A percentile compares a stretch with the other conserved stretches of the same genome.
phyloP scores from a whole-genome alignment of 176 grass and related monocot genomes.

The Phragmites australis region DNA sequence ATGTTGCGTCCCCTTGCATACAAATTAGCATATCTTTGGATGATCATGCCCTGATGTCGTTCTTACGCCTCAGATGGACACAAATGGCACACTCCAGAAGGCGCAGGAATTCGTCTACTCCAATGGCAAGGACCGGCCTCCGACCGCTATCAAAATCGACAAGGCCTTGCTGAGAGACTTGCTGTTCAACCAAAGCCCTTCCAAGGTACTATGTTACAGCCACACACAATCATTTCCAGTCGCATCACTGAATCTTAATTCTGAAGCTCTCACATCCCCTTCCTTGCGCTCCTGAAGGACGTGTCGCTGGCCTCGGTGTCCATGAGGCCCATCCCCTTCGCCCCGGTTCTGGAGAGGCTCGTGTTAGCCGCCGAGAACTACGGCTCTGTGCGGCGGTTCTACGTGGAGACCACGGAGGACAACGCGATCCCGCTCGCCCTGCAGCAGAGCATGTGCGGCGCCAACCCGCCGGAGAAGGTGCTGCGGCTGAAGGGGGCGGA shows the following conservation, averaged over 20 bases:
- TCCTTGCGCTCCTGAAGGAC: constrained; percentile 47
- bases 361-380: constrained; percentile 65
- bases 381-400: constrained; percentile 77
- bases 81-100: constrained; percentile 64
- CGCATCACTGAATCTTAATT: background rate
- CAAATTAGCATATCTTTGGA: constrained; percentile 10
- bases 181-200: constrained; percentile 87
- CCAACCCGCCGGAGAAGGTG: constrained; percentile 71
- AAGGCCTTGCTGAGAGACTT: constrained; percentile 63
- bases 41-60: constrained; percentile 20
- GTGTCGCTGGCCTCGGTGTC: constrained; percentile 83
- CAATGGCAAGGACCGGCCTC: constrained; percentile 76
- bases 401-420: constrained; percentile 83
- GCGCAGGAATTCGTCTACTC: constrained; percentile 84
- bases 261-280: background rate
- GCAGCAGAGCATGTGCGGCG: constrained; percentile 71
- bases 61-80: constrained; percentile 53
- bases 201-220: constrained; percentile 55
- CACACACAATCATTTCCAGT: background rate
- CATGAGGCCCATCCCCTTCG: constrained; percentile 86
- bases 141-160: constrained; percentile 76
- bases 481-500: constrained; percentile 83
- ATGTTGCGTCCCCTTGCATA: background rate
- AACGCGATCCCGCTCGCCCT: constrained; percentile 67
- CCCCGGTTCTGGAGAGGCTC: constrained; percentile 77